Percentiles rank a stretch among this genome's conserved stretches.
Conservation (phyloP, 768 basidiomycete species). For the Tulasnella calospora region DNA sequence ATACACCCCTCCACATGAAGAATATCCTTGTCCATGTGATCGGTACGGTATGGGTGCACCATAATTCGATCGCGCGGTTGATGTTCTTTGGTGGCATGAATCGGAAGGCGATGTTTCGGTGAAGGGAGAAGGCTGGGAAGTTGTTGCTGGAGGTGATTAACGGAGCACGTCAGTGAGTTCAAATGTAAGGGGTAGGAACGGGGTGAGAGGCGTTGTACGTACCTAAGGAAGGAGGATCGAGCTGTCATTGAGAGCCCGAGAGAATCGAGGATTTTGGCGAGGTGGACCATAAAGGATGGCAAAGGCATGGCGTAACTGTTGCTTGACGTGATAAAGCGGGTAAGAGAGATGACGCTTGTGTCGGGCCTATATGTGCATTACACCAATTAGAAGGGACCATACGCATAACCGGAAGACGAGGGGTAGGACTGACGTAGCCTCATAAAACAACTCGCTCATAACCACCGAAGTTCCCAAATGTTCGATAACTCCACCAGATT, state of each 20-base stretch:
- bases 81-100: conserved; percentile 75
- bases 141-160: conserved; percentile 53
- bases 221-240: conserved; percentile 75
- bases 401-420: background rate
- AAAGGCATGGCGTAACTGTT: conserved; percentile 85
- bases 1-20: conserved; percentile 73
- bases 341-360: conserved; percentile 66
- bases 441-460: conserved; percentile 76
- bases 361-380: conserved; percentile 56
- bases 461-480: conserved; percentile 81
- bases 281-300: conserved; percentile 71
- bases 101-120: conserved; percentile 88
- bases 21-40: conserved; percentile 81
- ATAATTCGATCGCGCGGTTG: conserved; percentile 81
- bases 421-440: conserved; percentile 59
- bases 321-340: conserved; percentile 70
- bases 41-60: conserved; percentile 64
- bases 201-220: background rate
- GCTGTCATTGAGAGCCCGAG: conserved; percentile 79
- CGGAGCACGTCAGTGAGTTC: conserved; percentile 14
- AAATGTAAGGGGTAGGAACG: background rate
- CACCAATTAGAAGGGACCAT: conserved; percentile 6
- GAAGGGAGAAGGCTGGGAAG: conserved; percentile 62
- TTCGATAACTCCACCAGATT: conserved; percentile 80
- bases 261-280: conserved; percentile 77